A percentile compares a stretch with the other conserved stretches of the same genome.
These are phyloP conservation scores for Diaporthe ilicicola DNA, from an alignment of 2,329 filamentous ascomycete species.

Conservation along the genomic window DNA sequence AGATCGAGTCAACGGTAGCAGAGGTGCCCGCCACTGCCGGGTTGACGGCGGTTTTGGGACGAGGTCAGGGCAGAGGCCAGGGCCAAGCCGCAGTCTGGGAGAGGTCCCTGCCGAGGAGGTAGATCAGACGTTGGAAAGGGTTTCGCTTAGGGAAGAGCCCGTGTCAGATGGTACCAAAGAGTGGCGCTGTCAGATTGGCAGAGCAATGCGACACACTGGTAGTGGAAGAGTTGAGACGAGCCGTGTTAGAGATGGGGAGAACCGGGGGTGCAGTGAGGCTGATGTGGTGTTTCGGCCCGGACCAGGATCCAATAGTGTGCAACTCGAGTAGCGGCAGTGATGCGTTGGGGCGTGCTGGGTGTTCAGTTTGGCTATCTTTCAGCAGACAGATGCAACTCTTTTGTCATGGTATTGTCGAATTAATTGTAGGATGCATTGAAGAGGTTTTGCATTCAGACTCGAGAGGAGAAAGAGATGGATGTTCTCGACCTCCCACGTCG, in stretches of 20 bases:
- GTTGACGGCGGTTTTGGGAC: constrained; percentile 31
- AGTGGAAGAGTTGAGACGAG: constrained; percentile 52
- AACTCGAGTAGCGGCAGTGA: constrained; percentile 20
- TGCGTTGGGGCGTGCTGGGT: not conserved
- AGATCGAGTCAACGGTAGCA: constrained; percentile 25
- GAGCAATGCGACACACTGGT: constrained; percentile 39
- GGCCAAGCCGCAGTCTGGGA: constrained; percentile 34
- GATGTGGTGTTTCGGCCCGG: constrained; percentile 47
- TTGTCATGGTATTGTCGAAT: constrained; percentile 8
- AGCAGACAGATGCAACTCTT: not conserved
- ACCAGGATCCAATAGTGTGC: constrained; percentile 41
- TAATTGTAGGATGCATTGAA: constrained; percentile 5
- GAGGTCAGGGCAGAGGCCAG: constrained; percentile 28
- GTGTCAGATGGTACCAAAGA: constrained; percentile 47
- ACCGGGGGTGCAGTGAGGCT: constrained; percentile 44
- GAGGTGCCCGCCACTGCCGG: constrained; percentile 29
- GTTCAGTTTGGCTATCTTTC: constrained; percentile 19
- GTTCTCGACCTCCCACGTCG: constrained; percentile 3
- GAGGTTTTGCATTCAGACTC: not conserved
- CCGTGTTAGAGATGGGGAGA: constrained; percentile 55
- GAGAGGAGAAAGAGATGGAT: not conserved
- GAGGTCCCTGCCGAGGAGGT: constrained; percentile 32
- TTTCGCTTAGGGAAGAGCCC: constrained; percentile 51
- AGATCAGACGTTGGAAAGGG: constrained; percentile 56
- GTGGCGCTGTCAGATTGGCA: constrained; percentile 42